Evolutionary conservation across 176 grass and related monocot genomes (phyloP).

Genomic region (Cenchrus fungigraminus): DNA sequence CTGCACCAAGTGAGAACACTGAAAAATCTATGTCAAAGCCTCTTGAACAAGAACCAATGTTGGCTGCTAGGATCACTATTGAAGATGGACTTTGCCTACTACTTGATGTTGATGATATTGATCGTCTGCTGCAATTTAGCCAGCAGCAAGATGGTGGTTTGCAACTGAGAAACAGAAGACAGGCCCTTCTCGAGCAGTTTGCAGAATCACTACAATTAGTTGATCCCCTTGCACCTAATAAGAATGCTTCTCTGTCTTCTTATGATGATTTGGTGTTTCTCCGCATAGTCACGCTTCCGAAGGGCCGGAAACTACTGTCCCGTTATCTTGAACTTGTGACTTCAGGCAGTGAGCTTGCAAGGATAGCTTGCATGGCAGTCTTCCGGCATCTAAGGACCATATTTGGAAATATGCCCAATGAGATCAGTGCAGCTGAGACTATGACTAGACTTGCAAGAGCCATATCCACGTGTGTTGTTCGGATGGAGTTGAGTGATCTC

Average conservation of each 20-base stretch:
- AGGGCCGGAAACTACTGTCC: slow-evolving; percentile 76
- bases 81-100: slow-evolving; percentile 76
- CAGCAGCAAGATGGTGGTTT: slow-evolving; percentile 74
- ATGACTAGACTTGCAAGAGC: slow-evolving; percentile 53
- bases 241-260: slow-evolving; percentile 47
- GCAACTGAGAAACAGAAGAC: slow-evolving; percentile 66
- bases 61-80: slow-evolving; percentile 84
- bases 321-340: slow-evolving; percentile 61
- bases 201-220: slow-evolving; percentile 76
- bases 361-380: slow-evolving; percentile 78
- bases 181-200: slow-evolving; percentile 67
- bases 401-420: slow-evolving; percentile 63
- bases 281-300: slow-evolving; percentile 73
- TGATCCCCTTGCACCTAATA: slow-evolving; percentile 66
- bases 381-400: slow-evolving; percentile 74
- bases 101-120: slow-evolving; percentile 85
- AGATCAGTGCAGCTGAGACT: slow-evolving; percentile 49
- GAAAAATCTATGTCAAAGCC: slow-evolving; percentile 64
- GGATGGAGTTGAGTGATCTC: slow-evolving; percentile 71
- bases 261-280: slow-evolving; percentile 82
- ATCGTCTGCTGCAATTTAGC: slow-evolving; percentile 73
- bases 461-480: slow-evolving; percentile 49
- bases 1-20: slow-evolving; percentile 41
- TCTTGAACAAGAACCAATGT: slow-evolving; percentile 84
- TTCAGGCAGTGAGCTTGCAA: slow-evolving; percentile 54